Evolutionary conservation across 2,329 filamentous ascomycete genomes (phyloP), one percentile per base, ranked within the genome.

Genomic region (Polytolypa hystricis): DNA sequence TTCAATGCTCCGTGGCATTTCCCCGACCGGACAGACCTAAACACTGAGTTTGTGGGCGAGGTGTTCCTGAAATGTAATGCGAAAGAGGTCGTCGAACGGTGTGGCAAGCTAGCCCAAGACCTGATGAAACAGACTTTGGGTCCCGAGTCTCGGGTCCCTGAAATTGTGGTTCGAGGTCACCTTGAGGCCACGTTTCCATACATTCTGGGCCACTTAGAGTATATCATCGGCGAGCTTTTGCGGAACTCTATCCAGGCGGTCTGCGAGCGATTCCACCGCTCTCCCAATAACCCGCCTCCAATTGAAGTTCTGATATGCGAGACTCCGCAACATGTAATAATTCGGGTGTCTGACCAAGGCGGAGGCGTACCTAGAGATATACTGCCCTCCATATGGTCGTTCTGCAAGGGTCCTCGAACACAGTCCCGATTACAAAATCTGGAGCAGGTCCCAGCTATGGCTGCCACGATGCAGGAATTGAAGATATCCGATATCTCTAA

Each of bases 231-330:
- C 35, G 91, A 98, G 64, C 77, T 98, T 15, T 70, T 98, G 16
- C 80, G 91, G 25, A 98, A 98, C 62, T 93, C 85, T 0, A 84
- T 98, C 11, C 87, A 96, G 60, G 87, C 87, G 14, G 79, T 91
- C 25, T 80, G 93, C 42, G 89, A 95, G 53, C 74, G 76, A 46
- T 76, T 79, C 40, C 65, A 69, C 35, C 66, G 66, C 37, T 58
- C 48, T 42, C 41, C 42, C 11, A 44, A 60, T 23, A 57, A 60
- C 11, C 81, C 84, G 1, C 84, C 84, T 0, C 85, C 89, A 1
- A 91, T 98, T 47, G 84, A 95, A 52, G 84, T 98, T 15, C 80
- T 93, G 38, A 82, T 98, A 45, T 96, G 89, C 61, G 89, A 96
- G 62, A 84, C 87, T 3, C 77, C 81, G 21, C 85, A 96, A 56